Conservation (phyloP, 108 stramenopile genomes). For the Parietichytrium sp. region DNA sequence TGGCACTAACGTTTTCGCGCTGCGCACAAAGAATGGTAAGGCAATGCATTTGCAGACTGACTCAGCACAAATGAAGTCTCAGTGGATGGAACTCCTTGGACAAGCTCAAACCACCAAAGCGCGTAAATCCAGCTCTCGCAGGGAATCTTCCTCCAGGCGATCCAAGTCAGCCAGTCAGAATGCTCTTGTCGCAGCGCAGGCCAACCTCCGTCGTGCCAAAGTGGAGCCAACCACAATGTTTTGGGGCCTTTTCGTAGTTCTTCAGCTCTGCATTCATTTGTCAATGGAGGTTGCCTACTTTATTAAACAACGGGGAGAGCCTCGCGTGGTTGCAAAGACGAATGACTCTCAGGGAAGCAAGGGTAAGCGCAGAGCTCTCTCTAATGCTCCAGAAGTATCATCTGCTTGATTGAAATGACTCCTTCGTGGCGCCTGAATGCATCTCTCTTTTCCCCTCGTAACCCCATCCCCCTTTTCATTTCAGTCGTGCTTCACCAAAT, state of each 20-base stretch:
- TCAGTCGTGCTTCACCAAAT: too few relatives aligned
- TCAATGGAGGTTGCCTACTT: not conserved
- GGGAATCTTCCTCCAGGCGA: too few relatives aligned
- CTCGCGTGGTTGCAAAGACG: too few relatives aligned
- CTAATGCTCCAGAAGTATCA: too few relatives aligned
- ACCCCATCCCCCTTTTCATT: too few relatives aligned
- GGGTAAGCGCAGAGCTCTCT: too few relatives aligned
- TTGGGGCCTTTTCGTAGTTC: not conserved
- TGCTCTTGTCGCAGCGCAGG: not conserved
- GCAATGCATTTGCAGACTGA: not conserved
- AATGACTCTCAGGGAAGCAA: too few relatives aligned
- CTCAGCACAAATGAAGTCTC: not conserved
- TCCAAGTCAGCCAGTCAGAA: not conserved
- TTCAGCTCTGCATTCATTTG: constrained; percentile 18
- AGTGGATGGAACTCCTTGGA: not conserved
- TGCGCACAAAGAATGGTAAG: not conserved
- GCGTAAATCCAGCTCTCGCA: too few relatives aligned
- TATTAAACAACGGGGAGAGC: too few relatives aligned
- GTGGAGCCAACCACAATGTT: constrained; percentile 4
- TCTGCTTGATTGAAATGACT: too few relatives aligned
- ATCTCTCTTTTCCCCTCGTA: too few relatives aligned
- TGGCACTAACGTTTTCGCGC: not conserved
- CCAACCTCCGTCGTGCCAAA: not conserved
- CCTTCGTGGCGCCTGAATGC: too few relatives aligned
- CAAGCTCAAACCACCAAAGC: not conserved